phyloP scores from a whole-genome alignment of 129 eudicot genomes.

The Chrysanthemum makinoi region DNA sequence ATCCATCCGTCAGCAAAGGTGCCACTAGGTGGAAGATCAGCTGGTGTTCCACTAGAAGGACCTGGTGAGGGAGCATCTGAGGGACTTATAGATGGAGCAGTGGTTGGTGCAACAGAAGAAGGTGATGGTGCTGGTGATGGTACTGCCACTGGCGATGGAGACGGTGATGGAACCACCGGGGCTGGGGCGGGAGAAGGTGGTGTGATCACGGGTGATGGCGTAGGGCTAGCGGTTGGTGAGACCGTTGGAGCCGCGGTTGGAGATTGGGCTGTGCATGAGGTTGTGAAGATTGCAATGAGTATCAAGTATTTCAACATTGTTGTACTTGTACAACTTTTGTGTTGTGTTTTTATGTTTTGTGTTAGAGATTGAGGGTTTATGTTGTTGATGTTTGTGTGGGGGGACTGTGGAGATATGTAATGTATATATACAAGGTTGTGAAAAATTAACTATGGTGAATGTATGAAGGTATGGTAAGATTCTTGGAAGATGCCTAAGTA shows the following conservation, averaged over 20 bases:
- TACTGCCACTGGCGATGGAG: conserved; percentile 33
- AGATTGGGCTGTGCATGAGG: conserved; percentile 65
- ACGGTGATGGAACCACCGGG: conserved; percentile 34
- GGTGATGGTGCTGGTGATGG: conserved; percentile 30
- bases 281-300: conserved; percentile 50
- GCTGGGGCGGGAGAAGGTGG: conserved; percentile 43
- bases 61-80: conserved; percentile 25
- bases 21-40: conserved; percentile 36
- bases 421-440: neutral
- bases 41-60: conserved; percentile 32
- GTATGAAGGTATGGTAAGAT: conserved; percentile 9
- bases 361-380: conserved; percentile 4
- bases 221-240: conserved; percentile 58
- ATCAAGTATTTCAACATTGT: conserved; percentile 38
- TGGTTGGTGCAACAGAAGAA: conserved; percentile 27
- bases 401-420: conserved; percentile 23
- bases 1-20: conserved; percentile 43
- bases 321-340: conserved; percentile 26
- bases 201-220: conserved; percentile 43
- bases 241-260: conserved; percentile 61
- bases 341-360: neutral
- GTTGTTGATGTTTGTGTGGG: conserved; percentile 8
- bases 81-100: conserved; percentile 23
- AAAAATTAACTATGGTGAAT: neutral
- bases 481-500: conserved; percentile 19